phyloP scores from a whole-genome alignment of 2,329 filamentous ascomycete genomes.

The Phyllosticta citriasiana region DNA sequence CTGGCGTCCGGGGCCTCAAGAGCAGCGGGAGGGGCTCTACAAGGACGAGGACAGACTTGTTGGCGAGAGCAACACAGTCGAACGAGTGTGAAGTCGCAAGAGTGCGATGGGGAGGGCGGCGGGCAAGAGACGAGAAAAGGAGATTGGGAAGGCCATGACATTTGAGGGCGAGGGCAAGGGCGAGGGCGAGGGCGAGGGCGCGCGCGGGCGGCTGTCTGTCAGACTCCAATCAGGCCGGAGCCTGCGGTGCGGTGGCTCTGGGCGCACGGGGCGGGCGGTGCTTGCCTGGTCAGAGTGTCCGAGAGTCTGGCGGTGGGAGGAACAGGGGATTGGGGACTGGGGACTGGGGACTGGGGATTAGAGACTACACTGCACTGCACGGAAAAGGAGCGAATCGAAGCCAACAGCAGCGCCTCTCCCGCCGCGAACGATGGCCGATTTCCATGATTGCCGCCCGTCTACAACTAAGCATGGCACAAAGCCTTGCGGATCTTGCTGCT shows the following conservation, averaged over 20 bases:
- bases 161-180: conserved; percentile 5
- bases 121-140: conserved; percentile 11
- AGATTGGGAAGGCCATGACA: conserved; percentile 11
- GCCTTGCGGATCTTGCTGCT: no score
- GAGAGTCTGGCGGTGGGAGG: not conserved
- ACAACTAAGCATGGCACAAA: no score
- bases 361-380: not conserved
- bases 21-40: no score
- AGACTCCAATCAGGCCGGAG: no score
- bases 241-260: not conserved
- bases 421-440: not conserved
- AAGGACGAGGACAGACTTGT: no score
- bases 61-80: not conserved
- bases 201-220: conserved; percentile 10
- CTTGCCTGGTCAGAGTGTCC: not conserved
- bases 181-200: not conserved
- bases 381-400: not conserved
- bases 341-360: not conserved
- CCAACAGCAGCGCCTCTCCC: not conserved
- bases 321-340: not conserved
- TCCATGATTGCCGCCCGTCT: no score
- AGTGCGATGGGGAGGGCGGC: not conserved
- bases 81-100: conserved; percentile 9
- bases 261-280: conserved; percentile 4
- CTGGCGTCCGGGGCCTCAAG: not conserved